Conservation (phyloP, 306 rosid species). For the Ceratonia siliqua region DNA sequence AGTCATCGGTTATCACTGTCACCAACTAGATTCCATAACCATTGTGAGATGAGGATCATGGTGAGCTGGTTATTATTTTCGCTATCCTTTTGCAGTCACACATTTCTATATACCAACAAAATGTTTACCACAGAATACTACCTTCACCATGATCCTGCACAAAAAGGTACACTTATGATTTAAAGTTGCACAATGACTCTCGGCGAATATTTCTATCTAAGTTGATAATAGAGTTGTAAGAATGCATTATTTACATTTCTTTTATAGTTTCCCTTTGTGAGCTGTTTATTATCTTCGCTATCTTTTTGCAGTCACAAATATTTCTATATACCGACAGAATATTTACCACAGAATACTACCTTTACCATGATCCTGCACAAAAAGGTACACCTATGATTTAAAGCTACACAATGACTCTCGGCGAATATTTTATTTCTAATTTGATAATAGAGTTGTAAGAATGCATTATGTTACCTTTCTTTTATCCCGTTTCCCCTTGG, state of each 20-base stretch:
- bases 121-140: not conserved
- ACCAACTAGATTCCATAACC: not conserved
- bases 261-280: no score
- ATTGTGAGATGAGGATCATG: not conserved
- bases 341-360: not conserved
- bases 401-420: no score
- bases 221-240: not conserved
- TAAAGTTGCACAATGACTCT: no score
- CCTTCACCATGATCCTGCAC: no score
- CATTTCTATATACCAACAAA: no score
- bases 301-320: not conserved
- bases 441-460: not conserved
- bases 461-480: not conserved
- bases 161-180: no score
- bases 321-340: no score
- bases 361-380: no score
- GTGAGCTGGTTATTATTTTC: not conserved
- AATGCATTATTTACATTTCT: not conserved
- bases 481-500: not conserved
- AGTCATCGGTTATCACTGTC: not conserved
- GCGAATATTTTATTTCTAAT: no score
- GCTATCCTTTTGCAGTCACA: not conserved
- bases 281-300: not conserved
- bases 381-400: no score
- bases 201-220: no score